Base-by-base conservation (phyloP, 2,329 filamentous ascomycete genomes). In the Cladophialophora exuberans region DNA sequence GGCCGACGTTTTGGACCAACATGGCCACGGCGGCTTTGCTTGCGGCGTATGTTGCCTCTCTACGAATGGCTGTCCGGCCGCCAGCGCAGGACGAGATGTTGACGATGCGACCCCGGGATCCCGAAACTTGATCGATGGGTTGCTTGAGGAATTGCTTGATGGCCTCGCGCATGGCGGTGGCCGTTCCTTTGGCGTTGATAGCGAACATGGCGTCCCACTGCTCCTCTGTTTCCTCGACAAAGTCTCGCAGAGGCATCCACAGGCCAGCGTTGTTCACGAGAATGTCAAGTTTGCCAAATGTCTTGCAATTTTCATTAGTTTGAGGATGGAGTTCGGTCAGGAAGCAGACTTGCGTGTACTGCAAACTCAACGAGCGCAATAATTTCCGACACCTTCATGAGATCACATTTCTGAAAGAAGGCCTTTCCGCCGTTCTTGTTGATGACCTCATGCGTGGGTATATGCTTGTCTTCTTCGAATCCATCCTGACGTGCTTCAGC, bases 241-340 rank as follows among this genome's bases (percentile, higher is more conserved):
- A 46, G 20, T 35, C 41, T 9, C 48, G 42, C 20, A 47, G 11
- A 7, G 48, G 43, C 41, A 53, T 46, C 50, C 50, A 53, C 30
- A 53, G 28, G 25, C 78, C 82, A 2, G 82, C 82, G 63, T 83
- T 83, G 71, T 85, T 82, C 64, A 85, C 71, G 54, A 84, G 69
- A 61, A 83, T 81, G 64, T 82, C 79, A 6, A 53, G 22, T 28
- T 46, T 53, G 20, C 30, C 15, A 31, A 45, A 53, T 20, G 7
- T 38, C 50, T 53, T n/a, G 28, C 22, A 23, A 15, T 28, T 13
- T 7, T 31, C 2, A 23, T 1, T n/a, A n/a, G 17, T 17, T 15
- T 38, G 31, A 17, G n/a, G 6, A 25, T 15, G 10, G n/a, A 38
- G 20, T 20, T 5, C 28, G 11, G 23, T 13, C 28, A 13, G 23